phyloP scores from a whole-genome alignment of 495 filamentous ascomycete species.

The Trichoderma erinaceum region DNA sequence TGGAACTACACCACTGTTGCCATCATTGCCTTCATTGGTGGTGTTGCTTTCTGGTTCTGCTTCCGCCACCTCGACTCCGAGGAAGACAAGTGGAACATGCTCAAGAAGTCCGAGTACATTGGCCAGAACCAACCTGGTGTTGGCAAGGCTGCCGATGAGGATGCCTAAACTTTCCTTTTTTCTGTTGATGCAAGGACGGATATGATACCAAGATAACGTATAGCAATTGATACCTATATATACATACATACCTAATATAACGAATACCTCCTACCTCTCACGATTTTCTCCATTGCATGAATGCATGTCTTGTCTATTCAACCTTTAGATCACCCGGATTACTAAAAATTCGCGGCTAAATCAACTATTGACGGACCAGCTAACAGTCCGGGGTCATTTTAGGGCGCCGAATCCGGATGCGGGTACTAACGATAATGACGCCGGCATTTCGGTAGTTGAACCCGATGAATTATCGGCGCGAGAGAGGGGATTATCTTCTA shows the following conservation, averaged over 20 bases:
- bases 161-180: background rate
- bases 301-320: too few relatives aligned
- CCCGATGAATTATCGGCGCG: background rate
- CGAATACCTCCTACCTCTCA: background rate
- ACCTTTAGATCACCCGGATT: too few relatives aligned
- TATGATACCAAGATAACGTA: slow-evolving; percentile 8
- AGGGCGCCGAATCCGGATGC: slow-evolving; percentile 2
- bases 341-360: background rate
- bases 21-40: slow-evolving; percentile 50
- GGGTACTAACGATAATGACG: background rate
- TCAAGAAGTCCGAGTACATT: slow-evolving; percentile 39
- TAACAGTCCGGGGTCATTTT: background rate
- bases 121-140: slow-evolving; percentile 19
- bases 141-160: slow-evolving; percentile 4
- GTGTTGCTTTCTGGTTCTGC: slow-evolving; percentile 51
- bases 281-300: too few relatives aligned
- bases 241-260: background rate
- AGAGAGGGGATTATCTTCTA: background rate
- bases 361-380: background rate
- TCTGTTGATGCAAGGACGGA: background rate
- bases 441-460: background rate
- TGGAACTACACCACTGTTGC: slow-evolving; percentile 55
- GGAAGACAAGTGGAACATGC: slow-evolving; percentile 58
- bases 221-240: background rate
- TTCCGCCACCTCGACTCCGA: slow-evolving; percentile 51